A percentile compares a stretch with the other conserved stretches of the same genome.
These are phyloP conservation scores for Pythium dissotocum DNA, from an alignment of 352 stramenopile genomes.

Conservation along the genomic window DNA sequence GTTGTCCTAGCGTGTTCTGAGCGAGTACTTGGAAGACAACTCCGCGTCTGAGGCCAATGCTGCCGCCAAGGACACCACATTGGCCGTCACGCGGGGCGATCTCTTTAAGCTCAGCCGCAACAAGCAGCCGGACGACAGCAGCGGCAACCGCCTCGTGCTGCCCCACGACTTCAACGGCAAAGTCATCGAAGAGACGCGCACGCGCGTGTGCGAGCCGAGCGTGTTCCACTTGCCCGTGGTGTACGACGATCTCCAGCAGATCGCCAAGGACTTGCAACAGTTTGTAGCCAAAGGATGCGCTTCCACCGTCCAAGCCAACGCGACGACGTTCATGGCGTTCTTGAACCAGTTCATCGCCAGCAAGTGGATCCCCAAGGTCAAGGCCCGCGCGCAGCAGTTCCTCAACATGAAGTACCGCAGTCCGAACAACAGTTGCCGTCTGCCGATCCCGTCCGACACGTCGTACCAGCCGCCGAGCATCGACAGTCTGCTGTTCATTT, in stretches of 20 bases:
- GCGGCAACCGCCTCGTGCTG: constrained; percentile 23
- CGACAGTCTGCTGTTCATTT: constrained; percentile 74
- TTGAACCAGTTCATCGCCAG: constrained; percentile 63
- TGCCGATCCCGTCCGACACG: constrained; percentile 68
- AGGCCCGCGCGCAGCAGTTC: constrained; percentile 67
- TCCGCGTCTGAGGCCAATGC: constrained; percentile 24
- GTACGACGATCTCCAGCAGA: constrained; percentile 67
- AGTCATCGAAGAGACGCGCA: constrained; percentile 30
- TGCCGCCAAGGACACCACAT: constrained; percentile 26
- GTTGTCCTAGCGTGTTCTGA: constrained; percentile 47
- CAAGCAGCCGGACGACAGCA: constrained; percentile 39
- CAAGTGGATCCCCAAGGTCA: constrained; percentile 82
- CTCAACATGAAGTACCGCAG: constrained; percentile 57
- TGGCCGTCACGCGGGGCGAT: constrained; percentile 22
- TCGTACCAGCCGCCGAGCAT: constrained; percentile 77
- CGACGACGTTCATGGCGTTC: constrained; percentile 49
- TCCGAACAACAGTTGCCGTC: constrained; percentile 40
- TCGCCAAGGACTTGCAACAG: constrained; percentile 61
- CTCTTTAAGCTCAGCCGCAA: constrained; percentile 73
- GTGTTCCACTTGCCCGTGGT: constrained; percentile 78
- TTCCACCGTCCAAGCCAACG: constrained; percentile 10
- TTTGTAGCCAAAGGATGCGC: constrained; percentile 26
- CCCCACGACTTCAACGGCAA: constrained; percentile 30
- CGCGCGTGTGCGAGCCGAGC: constrained; percentile 66
- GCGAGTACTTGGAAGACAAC: constrained; percentile 63